Percentiles rank a stretch among this genome's conserved stretches.
These are phyloP conservation scores for Entomophthora muscae DNA, from an alignment of 371 early-diverging fungal genomes.

Conservation along the genomic window DNA sequence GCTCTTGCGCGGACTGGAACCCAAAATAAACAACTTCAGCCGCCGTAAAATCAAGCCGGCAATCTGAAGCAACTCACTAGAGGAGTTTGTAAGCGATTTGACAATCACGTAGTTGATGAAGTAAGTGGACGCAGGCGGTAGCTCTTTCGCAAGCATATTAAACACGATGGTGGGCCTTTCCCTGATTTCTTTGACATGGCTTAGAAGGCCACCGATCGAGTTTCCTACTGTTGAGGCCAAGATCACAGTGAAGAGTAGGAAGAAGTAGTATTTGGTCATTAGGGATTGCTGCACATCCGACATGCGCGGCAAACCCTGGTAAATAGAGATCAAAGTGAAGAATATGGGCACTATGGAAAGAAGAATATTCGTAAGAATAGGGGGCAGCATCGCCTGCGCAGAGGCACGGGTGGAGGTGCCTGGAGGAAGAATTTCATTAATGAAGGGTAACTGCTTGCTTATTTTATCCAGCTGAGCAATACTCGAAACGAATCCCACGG, in stretches of 20 bases:
- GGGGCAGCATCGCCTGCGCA: slow-evolving; percentile 58
- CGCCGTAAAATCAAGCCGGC: slow-evolving; percentile 21
- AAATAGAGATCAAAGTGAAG: slow-evolving; percentile 34
- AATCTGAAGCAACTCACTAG: slow-evolving; percentile 42
- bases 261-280: slow-evolving; percentile 48
- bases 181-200: slow-evolving; percentile 20
- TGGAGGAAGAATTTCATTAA: not conserved
- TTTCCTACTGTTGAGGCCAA: slow-evolving; percentile 1
- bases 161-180: slow-evolving; percentile 19
- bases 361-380: slow-evolving; percentile 43
- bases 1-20: not conserved
- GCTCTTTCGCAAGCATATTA: slow-evolving; percentile 23
- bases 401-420: slow-evolving; percentile 20
- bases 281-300: slow-evolving; percentile 39
- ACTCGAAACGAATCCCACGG: slow-evolving; percentile 33
- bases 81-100: slow-evolving; percentile 39
- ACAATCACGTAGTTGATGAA: slow-evolving; percentile 65
- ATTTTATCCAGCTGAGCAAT: slow-evolving; percentile 40
- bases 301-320: slow-evolving; percentile 45
- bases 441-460: slow-evolving; percentile 14
- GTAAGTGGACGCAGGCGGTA: slow-evolving; percentile 52
- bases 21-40: not conserved
- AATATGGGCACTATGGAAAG: slow-evolving; percentile 55
- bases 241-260: slow-evolving; percentile 24
- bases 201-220: slow-evolving; percentile 24